Conservation (phyloP, 1,284 basidiomycete genomes). For the Marasmius tenuissimus region DNA sequence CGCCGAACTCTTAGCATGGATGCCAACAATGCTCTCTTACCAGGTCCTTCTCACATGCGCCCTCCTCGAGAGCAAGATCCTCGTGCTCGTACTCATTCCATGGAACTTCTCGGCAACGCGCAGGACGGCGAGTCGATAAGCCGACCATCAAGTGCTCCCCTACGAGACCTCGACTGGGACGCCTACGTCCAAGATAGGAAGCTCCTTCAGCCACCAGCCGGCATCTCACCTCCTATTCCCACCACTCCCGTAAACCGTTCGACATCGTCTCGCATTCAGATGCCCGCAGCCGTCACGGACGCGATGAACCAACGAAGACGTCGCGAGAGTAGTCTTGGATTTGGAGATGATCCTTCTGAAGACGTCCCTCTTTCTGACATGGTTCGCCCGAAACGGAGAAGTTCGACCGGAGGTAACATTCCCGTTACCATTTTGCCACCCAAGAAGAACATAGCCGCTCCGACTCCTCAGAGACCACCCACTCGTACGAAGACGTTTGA, state of each 20-base stretch:
- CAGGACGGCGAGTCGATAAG: conserved; percentile 54
- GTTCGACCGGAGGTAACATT: conserved; percentile 32
- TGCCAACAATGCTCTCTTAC: conserved; percentile 45
- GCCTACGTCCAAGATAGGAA: conserved; percentile 77
- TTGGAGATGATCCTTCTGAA: conserved; percentile 47
- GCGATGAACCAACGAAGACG: conserved; percentile 67
- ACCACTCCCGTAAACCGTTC: conserved; percentile 48
- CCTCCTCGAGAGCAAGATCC: conserved; percentile 67
- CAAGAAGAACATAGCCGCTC: conserved; percentile 44
- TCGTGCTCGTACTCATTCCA: conserved; percentile 63
- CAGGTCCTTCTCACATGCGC: conserved; percentile 53
- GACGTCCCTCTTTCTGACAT: conserved; percentile 50
- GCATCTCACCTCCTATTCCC: conserved; percentile 69
- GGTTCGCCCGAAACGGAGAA: conserved; percentile 32
- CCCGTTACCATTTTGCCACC: conserved; percentile 70
- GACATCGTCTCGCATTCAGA: conserved; percentile 43
- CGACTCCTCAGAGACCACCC: conserved; percentile 45
- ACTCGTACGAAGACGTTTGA: conserved; percentile 71
- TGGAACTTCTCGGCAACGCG: conserved; percentile 57
- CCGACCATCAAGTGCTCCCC: conserved; percentile 69
- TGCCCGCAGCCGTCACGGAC: conserved; percentile 71
- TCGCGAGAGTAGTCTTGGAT: conserved; percentile 57
- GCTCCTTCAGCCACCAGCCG: conserved; percentile 78
- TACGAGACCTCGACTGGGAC: conserved; percentile 74
- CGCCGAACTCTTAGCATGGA: conserved; percentile 69